phyloP scores from a whole-genome alignment of 1,139 yeast genomes.

The Geotrichum siamense region DNA sequence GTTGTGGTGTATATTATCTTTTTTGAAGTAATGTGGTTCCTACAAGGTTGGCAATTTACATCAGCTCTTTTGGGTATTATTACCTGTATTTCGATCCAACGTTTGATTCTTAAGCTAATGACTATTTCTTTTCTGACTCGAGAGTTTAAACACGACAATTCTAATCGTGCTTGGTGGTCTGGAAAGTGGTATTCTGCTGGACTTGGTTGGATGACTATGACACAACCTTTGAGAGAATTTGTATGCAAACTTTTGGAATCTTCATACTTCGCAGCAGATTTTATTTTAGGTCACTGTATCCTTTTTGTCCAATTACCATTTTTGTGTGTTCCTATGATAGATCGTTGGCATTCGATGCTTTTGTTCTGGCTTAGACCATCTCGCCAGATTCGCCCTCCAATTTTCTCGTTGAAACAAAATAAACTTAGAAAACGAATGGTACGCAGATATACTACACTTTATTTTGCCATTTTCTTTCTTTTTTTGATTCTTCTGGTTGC shows the following conservation, averaged over 20 bases:
- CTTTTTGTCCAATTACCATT: constrained; percentile 87
- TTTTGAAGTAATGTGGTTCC: constrained; percentile 94
- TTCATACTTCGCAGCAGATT: constrained; percentile 96
- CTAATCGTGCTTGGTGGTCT: constrained; percentile 98
- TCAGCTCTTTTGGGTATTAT: constrained; percentile 83
- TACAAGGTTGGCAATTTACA: constrained; percentile 85
- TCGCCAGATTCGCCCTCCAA: constrained; percentile 97
- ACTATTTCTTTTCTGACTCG: constrained; percentile 77
- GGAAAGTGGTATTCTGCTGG: constrained; percentile 98
- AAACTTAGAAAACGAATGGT: constrained; percentile 98
- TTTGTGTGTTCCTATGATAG: constrained; percentile 77
- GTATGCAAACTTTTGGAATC: constrained; percentile 88
- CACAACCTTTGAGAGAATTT: constrained; percentile 96
- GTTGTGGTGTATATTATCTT: constrained; percentile 77
- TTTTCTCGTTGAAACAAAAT: constrained; percentile 93
- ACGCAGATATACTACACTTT: constrained; percentile 81
- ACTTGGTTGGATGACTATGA: constrained; percentile 90
- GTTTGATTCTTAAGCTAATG: constrained; percentile 79
- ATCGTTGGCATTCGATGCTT: constrained; percentile 97
- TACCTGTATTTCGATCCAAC: constrained; percentile 80
- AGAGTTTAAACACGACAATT: constrained; percentile 94
- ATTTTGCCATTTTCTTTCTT: constrained; percentile 58
- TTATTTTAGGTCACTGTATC: constrained; percentile 80
- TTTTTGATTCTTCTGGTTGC: constrained; percentile 78
- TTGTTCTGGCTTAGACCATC: constrained; percentile 98